Evolutionary conservation across 2,329 filamentous ascomycete genomes (phyloP).

Genomic region (Alternaria solani): DNA sequence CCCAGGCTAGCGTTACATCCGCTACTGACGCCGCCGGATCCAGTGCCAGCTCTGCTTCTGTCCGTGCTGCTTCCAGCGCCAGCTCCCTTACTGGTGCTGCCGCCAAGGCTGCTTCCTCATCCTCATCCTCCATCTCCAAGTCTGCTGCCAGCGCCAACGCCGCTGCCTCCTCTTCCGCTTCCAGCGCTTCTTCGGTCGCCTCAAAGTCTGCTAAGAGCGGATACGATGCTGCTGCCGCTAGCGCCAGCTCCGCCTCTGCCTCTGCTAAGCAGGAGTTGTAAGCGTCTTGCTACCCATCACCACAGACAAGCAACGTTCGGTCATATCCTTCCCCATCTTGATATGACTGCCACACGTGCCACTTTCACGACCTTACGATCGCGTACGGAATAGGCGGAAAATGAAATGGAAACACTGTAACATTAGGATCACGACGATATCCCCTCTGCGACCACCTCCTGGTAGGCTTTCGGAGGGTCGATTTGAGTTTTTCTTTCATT

Average conservation of each 20-base stretch:
- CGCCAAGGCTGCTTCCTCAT: constrained; percentile 42
- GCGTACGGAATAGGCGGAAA: constrained; percentile 27
- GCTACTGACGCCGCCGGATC: constrained; percentile 63
- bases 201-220: constrained; percentile 46
- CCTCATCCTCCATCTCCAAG: constrained; percentile 46
- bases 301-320: constrained; percentile 25
- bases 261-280: constrained; percentile 58
- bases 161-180: constrained; percentile 42
- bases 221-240: constrained; percentile 44
- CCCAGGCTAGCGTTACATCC: constrained; percentile 69
- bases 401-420: constrained; percentile 31
- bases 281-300: constrained; percentile 8
- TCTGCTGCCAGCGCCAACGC: constrained; percentile 44
- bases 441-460: constrained; percentile 24
- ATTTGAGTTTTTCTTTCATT: constrained; percentile 19
- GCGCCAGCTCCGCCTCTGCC: constrained; percentile 38
- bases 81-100: constrained; percentile 33
- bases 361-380: constrained; percentile 36
- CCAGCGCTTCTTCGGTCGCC: constrained; percentile 44
- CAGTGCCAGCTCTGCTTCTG: constrained; percentile 32
- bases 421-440: constrained; percentile 37
- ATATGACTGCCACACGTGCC: constrained; percentile 21
- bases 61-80: constrained; percentile 19
- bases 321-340: not conserved
- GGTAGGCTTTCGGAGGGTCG: constrained; percentile 27